phyloP scores from a whole-genome alignment of 176 grass and related monocot genomes.

The Stipa capillata region DNA sequence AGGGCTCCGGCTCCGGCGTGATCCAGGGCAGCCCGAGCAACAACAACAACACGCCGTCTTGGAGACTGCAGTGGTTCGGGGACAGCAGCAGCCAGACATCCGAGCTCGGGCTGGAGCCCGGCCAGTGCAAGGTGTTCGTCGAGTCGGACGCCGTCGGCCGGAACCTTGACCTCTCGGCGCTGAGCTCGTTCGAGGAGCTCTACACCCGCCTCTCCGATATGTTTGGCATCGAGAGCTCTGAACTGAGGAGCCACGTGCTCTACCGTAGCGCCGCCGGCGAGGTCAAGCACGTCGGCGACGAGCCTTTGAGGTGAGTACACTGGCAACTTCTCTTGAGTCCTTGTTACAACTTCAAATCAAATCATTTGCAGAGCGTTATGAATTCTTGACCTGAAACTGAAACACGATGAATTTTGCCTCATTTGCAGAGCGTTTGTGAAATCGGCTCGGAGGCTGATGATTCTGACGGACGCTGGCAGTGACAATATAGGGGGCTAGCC shows the following conservation, averaged over 20 bases:
- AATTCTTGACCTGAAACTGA: conserved; percentile 1
- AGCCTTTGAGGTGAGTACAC: conserved; percentile 63
- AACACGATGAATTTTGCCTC: not conserved
- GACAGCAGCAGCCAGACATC: not conserved
- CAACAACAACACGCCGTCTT: conserved; percentile 6
- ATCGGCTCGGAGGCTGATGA: conserved; percentile 71
- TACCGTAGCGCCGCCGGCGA: conserved; percentile 52
- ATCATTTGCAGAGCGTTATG: not conserved
- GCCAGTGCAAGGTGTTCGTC: conserved; percentile 82
- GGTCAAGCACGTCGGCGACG: conserved; percentile 60
- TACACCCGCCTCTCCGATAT: conserved; percentile 52
- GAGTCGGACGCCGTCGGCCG: conserved; percentile 79
- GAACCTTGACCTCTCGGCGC: conserved; percentile 58
- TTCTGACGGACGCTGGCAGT: conserved; percentile 54
- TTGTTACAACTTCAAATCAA: not conserved
- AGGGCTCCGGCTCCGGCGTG: conserved; percentile 56
- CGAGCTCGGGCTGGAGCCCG: conserved; percentile 22
- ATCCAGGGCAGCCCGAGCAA: conserved; percentile 48
- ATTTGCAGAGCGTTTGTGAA: conserved; percentile 72
- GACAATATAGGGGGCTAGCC: conserved; percentile 42
- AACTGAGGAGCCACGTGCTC: conserved; percentile 50
- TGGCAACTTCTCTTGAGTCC: not conserved
- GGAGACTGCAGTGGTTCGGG: not conserved
- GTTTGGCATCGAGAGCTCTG: conserved; percentile 44
- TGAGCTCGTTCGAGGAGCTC: conserved; percentile 70